These are phyloP conservation scores for Sordaria brevicollis DNA, from an alignment of 495 filamentous ascomycete species.

Conservation along the genomic window DNA sequence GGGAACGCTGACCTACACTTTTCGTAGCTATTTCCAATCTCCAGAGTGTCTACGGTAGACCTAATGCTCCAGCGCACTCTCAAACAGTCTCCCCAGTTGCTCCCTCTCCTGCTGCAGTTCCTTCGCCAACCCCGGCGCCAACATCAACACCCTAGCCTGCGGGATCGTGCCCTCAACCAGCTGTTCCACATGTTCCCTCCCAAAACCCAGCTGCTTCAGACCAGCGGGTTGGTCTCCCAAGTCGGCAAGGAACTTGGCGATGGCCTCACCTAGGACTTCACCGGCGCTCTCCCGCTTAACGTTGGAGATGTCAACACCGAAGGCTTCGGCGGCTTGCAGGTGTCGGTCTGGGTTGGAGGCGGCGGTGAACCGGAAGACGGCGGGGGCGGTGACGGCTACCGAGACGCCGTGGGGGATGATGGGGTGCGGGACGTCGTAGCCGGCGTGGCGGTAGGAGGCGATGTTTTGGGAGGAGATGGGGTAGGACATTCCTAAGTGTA, in stretches of 20 bases:
- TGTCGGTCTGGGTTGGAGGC: conserved; percentile 87
- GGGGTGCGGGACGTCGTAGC: conserved; percentile 61
- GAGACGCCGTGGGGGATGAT: conserved; percentile 95
- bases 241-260: conserved; percentile 65
- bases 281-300: conserved; percentile 83
- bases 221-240: conserved; percentile 87
- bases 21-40: too few relatives aligned
- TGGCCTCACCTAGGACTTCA: conserved; percentile 71
- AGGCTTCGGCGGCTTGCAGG: conserved; percentile 76
- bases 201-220: conserved; percentile 74
- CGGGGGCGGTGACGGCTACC: conserved; percentile 88
- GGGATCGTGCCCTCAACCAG: conserved; percentile 92
- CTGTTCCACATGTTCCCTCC: conserved; percentile 56
- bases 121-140: conserved; percentile 70
- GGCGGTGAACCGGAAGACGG: conserved; percentile 88
- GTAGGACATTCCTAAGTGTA: conserved; percentile 66
- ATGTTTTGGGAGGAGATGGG: conserved; percentile 91
- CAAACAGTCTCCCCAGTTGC: conserved; percentile 40
- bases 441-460: conserved; percentile 65
- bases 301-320: conserved; percentile 78
- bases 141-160: conserved; percentile 79
- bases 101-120: conserved; percentile 55
- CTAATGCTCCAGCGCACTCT: conserved; percentile 36
- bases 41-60: too few relatives aligned
- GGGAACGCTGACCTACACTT: too few relatives aligned